These are phyloP conservation scores for Cryptococcus jaspeensis DNA, from an alignment of 1,284 basidiomycete genomes.

Conservation along the genomic window DNA sequence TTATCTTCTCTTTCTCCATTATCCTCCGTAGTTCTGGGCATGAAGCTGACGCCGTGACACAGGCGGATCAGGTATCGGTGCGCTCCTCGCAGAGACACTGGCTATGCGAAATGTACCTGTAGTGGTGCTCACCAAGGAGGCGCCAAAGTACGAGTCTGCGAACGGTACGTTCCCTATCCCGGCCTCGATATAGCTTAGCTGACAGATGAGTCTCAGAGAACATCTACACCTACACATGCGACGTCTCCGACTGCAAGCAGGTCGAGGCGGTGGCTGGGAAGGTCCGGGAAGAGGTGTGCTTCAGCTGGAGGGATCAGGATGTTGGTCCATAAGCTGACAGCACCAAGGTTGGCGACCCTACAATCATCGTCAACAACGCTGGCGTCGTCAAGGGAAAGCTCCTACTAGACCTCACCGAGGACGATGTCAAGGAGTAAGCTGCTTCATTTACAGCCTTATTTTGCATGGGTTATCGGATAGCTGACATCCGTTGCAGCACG, in stretches of 20 bases:
- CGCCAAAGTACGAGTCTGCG: slow-evolving; percentile 48
- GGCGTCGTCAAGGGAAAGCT: slow-evolving; percentile 90
- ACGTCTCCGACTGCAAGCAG: slow-evolving; percentile 81
- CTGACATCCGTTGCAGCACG: slow-evolving; percentile 59
- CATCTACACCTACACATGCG: slow-evolving; percentile 71
- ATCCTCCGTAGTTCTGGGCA: background rate
- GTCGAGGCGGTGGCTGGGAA: slow-evolving; percentile 69
- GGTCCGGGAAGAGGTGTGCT: slow-evolving; percentile 69
- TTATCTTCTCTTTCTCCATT: background rate
- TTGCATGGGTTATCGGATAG: background rate
- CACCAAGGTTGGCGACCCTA: slow-evolving; percentile 77
- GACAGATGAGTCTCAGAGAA: slow-evolving; percentile 58
- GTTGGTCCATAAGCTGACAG: background rate
- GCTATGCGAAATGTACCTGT: slow-evolving; percentile 76
- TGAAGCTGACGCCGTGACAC: background rate
- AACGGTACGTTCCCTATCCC: slow-evolving; percentile 6
- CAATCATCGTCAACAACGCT: slow-evolving; percentile 91
- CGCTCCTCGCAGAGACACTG: slow-evolving; percentile 76
- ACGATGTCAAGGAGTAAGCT: slow-evolving; percentile 75
- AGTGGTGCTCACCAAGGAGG: slow-evolving; percentile 77
- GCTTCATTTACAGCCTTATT: background rate
- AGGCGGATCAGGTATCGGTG: slow-evolving; percentile 88
- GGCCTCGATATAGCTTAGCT: background rate
- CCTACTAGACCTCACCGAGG: slow-evolving; percentile 70
- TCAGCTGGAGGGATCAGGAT: too few relatives aligned